These are phyloP conservation scores for Xylariaceae sp. DNA, from an alignment of 2,329 filamentous ascomycete species.

Conservation along the genomic window DNA sequence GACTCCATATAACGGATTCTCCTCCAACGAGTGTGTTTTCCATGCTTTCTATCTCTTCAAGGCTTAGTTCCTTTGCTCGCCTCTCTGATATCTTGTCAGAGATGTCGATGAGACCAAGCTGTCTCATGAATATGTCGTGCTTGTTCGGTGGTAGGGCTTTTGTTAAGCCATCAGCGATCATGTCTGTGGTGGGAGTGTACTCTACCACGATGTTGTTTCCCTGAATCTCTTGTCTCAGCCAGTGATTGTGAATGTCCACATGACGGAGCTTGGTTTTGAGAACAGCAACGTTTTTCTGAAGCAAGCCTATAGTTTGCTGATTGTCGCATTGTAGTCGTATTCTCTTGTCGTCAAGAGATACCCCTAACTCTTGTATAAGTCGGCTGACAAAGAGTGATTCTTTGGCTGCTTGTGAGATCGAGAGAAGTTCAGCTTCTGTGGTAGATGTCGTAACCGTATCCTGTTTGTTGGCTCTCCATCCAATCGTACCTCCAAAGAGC, in stretches of 20 bases:
- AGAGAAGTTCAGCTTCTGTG: slow-evolving; percentile 1
- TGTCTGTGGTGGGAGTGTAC: not conserved
- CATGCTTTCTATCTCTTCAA: too few relatives aligned
- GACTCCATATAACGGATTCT: too few relatives aligned
- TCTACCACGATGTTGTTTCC: not conserved
- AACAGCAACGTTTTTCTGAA: not conserved
- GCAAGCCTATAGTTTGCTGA: slow-evolving; percentile 1
- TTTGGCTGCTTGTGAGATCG: slow-evolving; percentile 5
- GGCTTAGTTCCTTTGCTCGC: too few relatives aligned
- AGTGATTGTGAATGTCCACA: slow-evolving; percentile 6
- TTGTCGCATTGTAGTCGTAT: slow-evolving; percentile 2
- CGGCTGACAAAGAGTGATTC: not conserved
- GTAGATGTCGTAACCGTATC: slow-evolving; percentile 3
- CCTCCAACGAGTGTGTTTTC: too few relatives aligned
- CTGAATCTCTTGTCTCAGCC: not conserved
- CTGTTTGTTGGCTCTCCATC: slow-evolving; percentile 4
- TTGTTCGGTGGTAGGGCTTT: not conserved
- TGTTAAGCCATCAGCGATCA: not conserved
- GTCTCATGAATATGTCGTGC: too few relatives aligned
- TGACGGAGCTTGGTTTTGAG: not conserved
- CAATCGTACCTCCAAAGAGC: slow-evolving; percentile 2
- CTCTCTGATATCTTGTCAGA: too few relatives aligned
- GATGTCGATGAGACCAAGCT: too few relatives aligned
- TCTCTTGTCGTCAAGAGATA: not conserved
- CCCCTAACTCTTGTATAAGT: not conserved